Evolutionary conservation across 2,329 filamentous ascomycete species (phyloP).

Genomic region (Pseudogymnoascus sp.): DNA sequence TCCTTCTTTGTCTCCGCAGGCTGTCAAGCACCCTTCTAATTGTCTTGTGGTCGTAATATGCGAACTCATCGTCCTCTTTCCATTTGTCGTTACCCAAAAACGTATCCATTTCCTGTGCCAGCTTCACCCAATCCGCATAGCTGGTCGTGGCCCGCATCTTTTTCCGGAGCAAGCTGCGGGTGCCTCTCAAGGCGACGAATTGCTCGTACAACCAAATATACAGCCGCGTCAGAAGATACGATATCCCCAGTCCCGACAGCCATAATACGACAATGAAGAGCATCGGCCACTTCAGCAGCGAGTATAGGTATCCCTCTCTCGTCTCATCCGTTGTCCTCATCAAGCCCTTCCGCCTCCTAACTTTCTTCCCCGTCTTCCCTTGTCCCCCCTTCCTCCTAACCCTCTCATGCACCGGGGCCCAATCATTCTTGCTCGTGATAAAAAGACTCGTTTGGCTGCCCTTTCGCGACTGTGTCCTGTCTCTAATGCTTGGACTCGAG

Average conservation of each 20-base stretch:
- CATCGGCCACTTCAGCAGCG: constrained; percentile 85
- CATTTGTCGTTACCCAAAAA: constrained; percentile 76
- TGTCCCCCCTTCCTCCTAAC: constrained; percentile 38
- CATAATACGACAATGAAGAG: constrained; percentile 72
- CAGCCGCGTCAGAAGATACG: constrained; percentile 73
- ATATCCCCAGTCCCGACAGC: constrained; percentile 64
- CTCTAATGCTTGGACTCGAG: neutral
- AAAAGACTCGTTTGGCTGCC: constrained; percentile 37
- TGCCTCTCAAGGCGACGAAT: constrained; percentile 80
- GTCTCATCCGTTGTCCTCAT: constrained; percentile 77
- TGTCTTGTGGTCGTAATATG: constrained; percentile 84
- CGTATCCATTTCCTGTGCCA: constrained; percentile 70
- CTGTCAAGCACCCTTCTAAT: constrained; percentile 71
- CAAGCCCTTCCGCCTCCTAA: constrained; percentile 35
- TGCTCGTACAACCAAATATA: constrained; percentile 95
- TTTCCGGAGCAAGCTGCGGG: constrained; percentile 61
- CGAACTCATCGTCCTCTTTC: constrained; percentile 71
- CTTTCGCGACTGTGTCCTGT: neutral
- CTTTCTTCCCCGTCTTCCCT: constrained; percentile 29
- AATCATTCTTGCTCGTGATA: constrained; percentile 90
- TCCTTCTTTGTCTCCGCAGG: constrained; percentile 54
- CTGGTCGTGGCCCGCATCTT: constrained; percentile 64
- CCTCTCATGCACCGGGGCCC: constrained; percentile 78
- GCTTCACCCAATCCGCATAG: constrained; percentile 77
- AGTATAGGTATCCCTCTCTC: constrained; percentile 85